phyloP scores from a whole-genome alignment of 2,329 filamentous ascomycete species.

The Cladosporium velox region DNA sequence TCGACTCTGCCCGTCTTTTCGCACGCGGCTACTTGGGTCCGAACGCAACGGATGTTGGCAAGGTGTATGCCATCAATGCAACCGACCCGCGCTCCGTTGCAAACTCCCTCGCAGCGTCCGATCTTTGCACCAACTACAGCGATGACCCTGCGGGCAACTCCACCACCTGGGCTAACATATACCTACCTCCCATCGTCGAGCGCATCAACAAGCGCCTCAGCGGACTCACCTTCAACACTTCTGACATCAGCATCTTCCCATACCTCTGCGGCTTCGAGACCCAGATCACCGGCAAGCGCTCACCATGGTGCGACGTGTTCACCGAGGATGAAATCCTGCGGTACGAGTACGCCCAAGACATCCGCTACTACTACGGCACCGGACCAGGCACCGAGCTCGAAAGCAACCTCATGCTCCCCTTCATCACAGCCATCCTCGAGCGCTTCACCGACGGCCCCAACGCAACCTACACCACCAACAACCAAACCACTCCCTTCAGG shows the following conservation, averaged over 20 bases:
- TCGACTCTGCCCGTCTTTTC: slow-evolving; percentile 64
- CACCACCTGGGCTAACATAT: slow-evolving; percentile 53
- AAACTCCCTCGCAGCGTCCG: slow-evolving; percentile 65
- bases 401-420: slow-evolving; percentile 62
- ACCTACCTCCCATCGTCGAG: slow-evolving; percentile 55
- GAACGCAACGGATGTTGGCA: slow-evolving; percentile 55
- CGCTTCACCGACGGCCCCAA: slow-evolving; percentile 57
- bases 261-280: slow-evolving; percentile 70
- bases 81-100: slow-evolving; percentile 57
- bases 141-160: slow-evolving; percentile 56
- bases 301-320: slow-evolving; percentile 63
- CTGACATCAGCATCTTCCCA: slow-evolving; percentile 60
- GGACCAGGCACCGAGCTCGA: slow-evolving; percentile 59
- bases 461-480: slow-evolving; percentile 47
- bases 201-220: slow-evolving; percentile 57
- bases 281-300: slow-evolving; percentile 61
- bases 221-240: slow-evolving; percentile 57
- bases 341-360: slow-evolving; percentile 67
- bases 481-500: slow-evolving; percentile 50
- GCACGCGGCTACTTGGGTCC: slow-evolving; percentile 62
- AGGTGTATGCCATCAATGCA: slow-evolving; percentile 60
- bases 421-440: slow-evolving; percentile 56
- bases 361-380: slow-evolving; percentile 63
- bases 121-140: slow-evolving; percentile 61
- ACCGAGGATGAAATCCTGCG: slow-evolving; percentile 60